Base-by-base conservation (phyloP, 306 rosid genomes). In the Sicyos edulis region DNA sequence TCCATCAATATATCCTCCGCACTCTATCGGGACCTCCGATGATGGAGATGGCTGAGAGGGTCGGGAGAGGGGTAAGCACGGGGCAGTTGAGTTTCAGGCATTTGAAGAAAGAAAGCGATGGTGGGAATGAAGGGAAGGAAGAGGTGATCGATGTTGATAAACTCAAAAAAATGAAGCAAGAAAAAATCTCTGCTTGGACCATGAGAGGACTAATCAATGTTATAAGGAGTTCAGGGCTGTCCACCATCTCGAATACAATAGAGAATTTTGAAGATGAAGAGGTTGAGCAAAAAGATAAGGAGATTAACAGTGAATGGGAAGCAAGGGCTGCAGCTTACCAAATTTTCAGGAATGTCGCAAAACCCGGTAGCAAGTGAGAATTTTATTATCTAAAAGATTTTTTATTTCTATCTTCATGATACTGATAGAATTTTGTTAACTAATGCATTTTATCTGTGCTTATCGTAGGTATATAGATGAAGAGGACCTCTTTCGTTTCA, bases 131-230 rank as follows among this genome's bases (percentile, higher is more conserved):
- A 71, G 84, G 77, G 34, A 85, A 85, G 78, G 86, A 79, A 81
- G 87, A 90, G 76, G 96, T 88, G 53, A 88, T 90, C 76, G 93
- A 92, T 82, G 89, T 92, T 0, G 96, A 90, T 14, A 88, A 82
- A 83, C 89, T 92, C 11, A 84, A 85, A 57, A 88, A 84, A 73
- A 88, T 87, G 89, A 90, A 86, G 71, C 90, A 81, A 70, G 93
- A 76, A 75, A 90, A 79, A 32, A 80, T 92, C 80, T 92, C 96
- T 52, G 90, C 96, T 82, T 92, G 91, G 96, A 92, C 98, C 5
- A 84, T 92, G 91, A 90, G 78, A 80, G 91, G 89, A 17, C 81
- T 92, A 72, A 72, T 90, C 73, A 76, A 82, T 82, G 96, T 85
- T 44, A 84, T 92, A 20, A 78, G 82, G 34, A 78, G 78, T 66